Base-by-base conservation (phyloP, 139 green algal species). In the Desmodesmus armatus region DNA sequence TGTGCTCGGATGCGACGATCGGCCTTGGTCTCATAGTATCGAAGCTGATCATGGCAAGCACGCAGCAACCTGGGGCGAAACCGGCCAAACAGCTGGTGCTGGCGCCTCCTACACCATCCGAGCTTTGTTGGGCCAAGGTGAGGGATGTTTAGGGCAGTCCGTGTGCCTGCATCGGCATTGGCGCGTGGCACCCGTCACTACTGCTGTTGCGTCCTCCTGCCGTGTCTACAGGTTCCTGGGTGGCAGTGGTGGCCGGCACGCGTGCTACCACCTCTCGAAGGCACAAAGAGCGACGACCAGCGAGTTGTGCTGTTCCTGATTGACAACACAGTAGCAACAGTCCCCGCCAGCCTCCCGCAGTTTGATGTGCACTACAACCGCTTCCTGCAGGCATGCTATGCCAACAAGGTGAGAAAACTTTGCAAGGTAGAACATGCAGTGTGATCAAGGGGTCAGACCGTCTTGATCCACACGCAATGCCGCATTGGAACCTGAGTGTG, bases 241-340 rank as follows among this genome's bases (percentile, higher is more conserved):
- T 82, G 74, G 74, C 58, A 69, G 58, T 82, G 74, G 74, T 82
- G 74, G 74, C 74, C 74, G 35, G 74, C 74, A 70, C 17, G 58
- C 37, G 29, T 82, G 39, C 31, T 82, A 21, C 74, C 74, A 40
- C 5, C n/a, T 19, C 37, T 33, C 27, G 37, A 67, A 11, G 43
- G 9, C 5, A 72, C 40, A 43, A 33, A 43, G 9, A 33, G 27
- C 19, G 74, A 49, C 15, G 60, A 70, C 25, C 55, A 82, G 76
- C 39, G n/a, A 40, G 23, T 77, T 47, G 79, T 78, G 41, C 41
- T 85, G 79, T 85, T 85, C 31, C 44, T 85, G 79, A 65, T 85
- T 35, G 79, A 85, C 62, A 60, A 62, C 31, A 85, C 79, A 27
- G 79, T 77, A 11, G 79, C 79, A 29, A 63, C 44, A 27, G 79